Conservation (phyloP, 2,329 filamentous ascomycete species). For the Trichoderma brevicompactum region DNA sequence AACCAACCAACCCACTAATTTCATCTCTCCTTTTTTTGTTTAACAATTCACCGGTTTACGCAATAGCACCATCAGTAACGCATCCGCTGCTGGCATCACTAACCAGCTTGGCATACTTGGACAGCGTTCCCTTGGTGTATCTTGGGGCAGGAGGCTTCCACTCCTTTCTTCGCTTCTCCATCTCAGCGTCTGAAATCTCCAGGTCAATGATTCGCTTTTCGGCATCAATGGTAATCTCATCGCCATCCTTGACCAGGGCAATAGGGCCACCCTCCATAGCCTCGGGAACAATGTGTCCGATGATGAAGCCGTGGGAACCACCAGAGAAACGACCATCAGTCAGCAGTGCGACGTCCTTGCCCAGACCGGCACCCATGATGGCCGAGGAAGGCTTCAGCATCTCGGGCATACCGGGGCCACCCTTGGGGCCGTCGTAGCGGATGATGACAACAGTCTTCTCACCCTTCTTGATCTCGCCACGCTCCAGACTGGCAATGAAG, state of each 20-base stretch:
- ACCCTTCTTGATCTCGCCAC: constrained; percentile 77
- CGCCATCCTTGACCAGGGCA: constrained; percentile 78
- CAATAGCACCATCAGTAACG: constrained; percentile 54
- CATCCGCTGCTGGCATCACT: constrained; percentile 64
- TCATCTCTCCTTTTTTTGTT: neutral
- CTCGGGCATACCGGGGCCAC: constrained; percentile 93
- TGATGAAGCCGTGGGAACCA: constrained; percentile 83
- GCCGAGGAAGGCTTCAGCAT: constrained; percentile 92
- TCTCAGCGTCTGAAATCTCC: constrained; percentile 67
- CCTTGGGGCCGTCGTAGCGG: constrained; percentile 91
- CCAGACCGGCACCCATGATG: constrained; percentile 87
- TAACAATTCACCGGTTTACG: neutral
- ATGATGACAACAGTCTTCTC: constrained; percentile 91
- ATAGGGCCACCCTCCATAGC: constrained; percentile 86
- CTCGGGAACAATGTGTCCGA: constrained; percentile 86
- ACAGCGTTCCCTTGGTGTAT: constrained; percentile 67
- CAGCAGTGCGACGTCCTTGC: constrained; percentile 73
- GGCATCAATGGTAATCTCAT: constrained; percentile 80
- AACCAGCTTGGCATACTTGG: constrained; percentile 68
- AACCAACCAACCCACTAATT: neutral
- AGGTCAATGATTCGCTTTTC: constrained; percentile 72
- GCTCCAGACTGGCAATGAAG: constrained; percentile 77
- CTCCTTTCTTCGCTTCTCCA: constrained; percentile 58
- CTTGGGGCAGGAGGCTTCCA: constrained; percentile 67
- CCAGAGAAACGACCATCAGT: constrained; percentile 80